Percentiles rank a stretch among this genome's conserved stretches.
Conservation (phyloP, 345 rosid species). For the Balakata baccata region DNA sequence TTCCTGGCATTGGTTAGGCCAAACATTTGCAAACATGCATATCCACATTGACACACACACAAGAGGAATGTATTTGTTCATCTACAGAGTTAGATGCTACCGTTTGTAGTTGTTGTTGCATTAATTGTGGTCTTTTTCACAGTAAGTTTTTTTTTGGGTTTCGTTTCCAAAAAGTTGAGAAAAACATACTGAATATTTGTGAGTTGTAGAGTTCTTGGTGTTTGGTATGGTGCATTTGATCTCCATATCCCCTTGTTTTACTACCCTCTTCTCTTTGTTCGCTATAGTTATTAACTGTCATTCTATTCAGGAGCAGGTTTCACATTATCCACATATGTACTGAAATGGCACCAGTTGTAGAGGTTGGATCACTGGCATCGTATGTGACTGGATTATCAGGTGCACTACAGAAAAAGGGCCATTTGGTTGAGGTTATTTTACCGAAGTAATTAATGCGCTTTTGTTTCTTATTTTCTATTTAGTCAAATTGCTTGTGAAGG, state of each 20-base stretch:
- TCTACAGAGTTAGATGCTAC: too few species aligned
- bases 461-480: conserved; percentile 10
- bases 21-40: too few species aligned
- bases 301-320: conserved; percentile 53
- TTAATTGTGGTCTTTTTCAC: neutral
- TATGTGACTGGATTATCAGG: conserved; percentile 58
- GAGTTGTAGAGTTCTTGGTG: neutral
- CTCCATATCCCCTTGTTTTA: neutral
- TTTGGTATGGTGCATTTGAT: neutral
- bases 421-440: conserved; percentile 75
- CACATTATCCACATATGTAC: conserved; percentile 80
- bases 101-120: neutral
- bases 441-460: conserved; percentile 55
- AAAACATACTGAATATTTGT: neutral
- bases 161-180: too few species aligned
- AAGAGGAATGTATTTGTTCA: too few species aligned
- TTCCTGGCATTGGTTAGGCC: too few species aligned
- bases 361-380: conserved; percentile 65
- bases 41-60: too few species aligned
- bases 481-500: neutral
- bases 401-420: conserved; percentile 66
- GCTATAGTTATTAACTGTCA: neutral
- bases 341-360: conserved; percentile 76
- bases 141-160: too few species aligned
- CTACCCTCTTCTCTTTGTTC: neutral